Evolutionary conservation across 805 yeast species (phyloP), one percentile per base, ranked within the genome.

Genomic region (Teunomyces pallodes): DNA sequence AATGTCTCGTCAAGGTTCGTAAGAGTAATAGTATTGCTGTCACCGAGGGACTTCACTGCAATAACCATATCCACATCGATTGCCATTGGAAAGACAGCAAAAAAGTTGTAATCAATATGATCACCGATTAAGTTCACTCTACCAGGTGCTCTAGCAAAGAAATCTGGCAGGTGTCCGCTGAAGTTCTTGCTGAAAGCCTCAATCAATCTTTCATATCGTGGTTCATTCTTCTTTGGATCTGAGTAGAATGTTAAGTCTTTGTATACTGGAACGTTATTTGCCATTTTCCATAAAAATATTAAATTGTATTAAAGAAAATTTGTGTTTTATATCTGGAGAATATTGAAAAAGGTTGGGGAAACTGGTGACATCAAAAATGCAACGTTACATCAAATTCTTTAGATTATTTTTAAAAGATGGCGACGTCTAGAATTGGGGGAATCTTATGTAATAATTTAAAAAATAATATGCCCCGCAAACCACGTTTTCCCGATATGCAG

Each of bases 111-210:
- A 65, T 85, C 90, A 47, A 85, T 80, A 59, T 85, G 91, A 54
- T 85, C 90, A 32, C 91, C 90, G 47, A 85, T 82, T 49, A 85
- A 67, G 61, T 84, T 85, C 46, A 85, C 90, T 55, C 91, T 69
- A 29, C 90, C 90, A n/a, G 91, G 90, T 12, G 87, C 79, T 44
- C 90, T 71, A 17, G 83, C 68, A 33, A 81, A 64, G 57, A 82
- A 76, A 30, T 72, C 75, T 3, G 80, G 77, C 5, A 61, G 57
- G 24, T 57, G 57, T 13, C 54, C 54, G 14, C 16, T 17, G 45
- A 65, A 72, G 16, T 39, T 49, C 4, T 42, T 44, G 5, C 43
- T 39, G 53, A 71, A 79, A 2, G 52, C 43, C 7, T 50, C 27
- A 1, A 46, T 26, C 36, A 75, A 53, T 3, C 48, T 43, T 7